phyloP scores from a whole-genome alignment of 2,329 filamentous ascomycete genomes.

The Calonectria leucothoes region DNA sequence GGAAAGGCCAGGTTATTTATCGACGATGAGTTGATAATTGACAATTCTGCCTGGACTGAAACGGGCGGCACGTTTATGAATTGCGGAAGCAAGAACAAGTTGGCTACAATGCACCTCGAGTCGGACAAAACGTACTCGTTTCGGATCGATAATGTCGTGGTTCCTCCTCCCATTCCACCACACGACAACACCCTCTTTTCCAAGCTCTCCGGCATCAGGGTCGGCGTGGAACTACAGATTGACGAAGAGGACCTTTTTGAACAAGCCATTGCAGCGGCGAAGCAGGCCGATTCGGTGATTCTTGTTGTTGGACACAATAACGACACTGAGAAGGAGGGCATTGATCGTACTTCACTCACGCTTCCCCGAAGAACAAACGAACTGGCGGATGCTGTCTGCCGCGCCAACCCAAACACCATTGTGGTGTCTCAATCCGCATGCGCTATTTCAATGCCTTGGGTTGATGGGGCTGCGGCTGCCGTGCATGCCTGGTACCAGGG shows the following conservation, averaged over 20 bases:
- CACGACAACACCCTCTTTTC: conserved; percentile 41
- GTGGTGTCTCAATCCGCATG: not conserved
- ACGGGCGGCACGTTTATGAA: not conserved
- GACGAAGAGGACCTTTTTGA: not conserved
- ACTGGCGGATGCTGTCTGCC: not conserved
- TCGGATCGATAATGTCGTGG: conserved; percentile 32
- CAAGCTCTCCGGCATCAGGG: conserved; percentile 33
- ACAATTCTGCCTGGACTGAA: not conserved
- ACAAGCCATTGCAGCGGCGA: not conserved
- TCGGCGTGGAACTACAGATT: not conserved
- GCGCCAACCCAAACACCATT: not conserved
- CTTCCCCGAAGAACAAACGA: not conserved
- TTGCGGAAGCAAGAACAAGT: not conserved
- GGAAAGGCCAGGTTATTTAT: not conserved
- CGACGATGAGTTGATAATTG: not conserved
- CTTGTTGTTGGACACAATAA: conserved; percentile 15
- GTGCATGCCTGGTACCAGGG: conserved; percentile 9
- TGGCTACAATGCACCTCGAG: not conserved
- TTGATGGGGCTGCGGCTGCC: not conserved
- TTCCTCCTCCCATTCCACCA: conserved; percentile 25
- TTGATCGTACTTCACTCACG: not conserved
- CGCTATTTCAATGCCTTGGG: conserved; percentile 4
- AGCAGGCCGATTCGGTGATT: conserved; percentile 1
- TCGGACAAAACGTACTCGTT: not conserved
- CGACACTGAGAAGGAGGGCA: not conserved